Conservation (phyloP, 192 early-diverging fungal genomes). For the Umbelopsis isabellina region DNA sequence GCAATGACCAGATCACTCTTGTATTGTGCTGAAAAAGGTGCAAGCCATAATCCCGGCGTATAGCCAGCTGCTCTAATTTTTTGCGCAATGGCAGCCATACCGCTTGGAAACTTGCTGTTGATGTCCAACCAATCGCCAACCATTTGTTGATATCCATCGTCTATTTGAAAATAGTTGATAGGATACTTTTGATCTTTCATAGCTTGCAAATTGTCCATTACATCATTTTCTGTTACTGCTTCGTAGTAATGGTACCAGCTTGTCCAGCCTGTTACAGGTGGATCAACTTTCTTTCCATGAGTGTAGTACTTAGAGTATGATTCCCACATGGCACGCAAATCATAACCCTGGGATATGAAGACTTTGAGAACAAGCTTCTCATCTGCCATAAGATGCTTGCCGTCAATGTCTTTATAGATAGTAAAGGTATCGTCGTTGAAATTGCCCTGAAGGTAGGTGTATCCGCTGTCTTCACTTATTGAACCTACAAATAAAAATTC, state of each 20-base stretch:
- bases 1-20: constrained; percentile 42
- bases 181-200: constrained; percentile 38
- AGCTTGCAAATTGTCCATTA: constrained; percentile 37
- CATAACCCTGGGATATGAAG: constrained; percentile 19
- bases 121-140: constrained; percentile 55
- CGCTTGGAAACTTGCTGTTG: constrained; percentile 45
- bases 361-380: constrained; percentile 14
- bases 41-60: constrained; percentile 51
- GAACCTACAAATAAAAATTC: constrained; percentile 37
- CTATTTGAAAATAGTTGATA: constrained; percentile 52
- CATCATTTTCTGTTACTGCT: constrained; percentile 43
- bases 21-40: constrained; percentile 47
- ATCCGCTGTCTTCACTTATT: constrained; percentile 44
- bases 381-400: constrained; percentile 35
- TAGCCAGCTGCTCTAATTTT: constrained; percentile 39
- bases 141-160: constrained; percentile 49
- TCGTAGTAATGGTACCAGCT: constrained; percentile 53
- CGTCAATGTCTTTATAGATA: constrained; percentile 49
- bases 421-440: constrained; percentile 31
- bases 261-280: constrained; percentile 43
- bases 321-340: constrained; percentile 30
- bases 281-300: constrained; percentile 22
- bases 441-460: constrained; percentile 50
- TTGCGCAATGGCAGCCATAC: constrained; percentile 43
- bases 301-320: constrained; percentile 36